Percentiles rank a stretch among this genome's conserved stretches.
Evolutionary conservation across 306 rosid genomes (phyloP).

Genomic region (Crotalaria pallida): DNA sequence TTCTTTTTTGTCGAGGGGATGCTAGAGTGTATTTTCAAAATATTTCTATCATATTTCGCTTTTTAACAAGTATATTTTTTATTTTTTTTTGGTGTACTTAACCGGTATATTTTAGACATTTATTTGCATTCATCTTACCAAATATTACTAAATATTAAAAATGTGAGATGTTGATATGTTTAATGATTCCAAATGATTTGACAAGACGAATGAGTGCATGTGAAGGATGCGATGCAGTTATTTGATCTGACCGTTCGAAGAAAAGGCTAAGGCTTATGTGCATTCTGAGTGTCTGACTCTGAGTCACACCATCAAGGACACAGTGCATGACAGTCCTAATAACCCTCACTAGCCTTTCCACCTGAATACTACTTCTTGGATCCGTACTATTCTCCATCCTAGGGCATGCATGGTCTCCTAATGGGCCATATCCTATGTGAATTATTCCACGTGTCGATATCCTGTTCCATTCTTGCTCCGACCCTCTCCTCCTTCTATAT

Average conservation of each 20-base stretch:
- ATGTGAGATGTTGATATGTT: background rate
- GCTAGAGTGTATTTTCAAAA: no score
- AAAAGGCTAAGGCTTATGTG: background rate
- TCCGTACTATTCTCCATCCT: slow-evolving; percentile 17
- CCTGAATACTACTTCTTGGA: slow-evolving; percentile 7
- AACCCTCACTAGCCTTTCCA: background rate
- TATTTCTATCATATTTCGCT: no score
- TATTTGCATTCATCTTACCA: no score
- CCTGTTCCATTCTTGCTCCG: background rate
- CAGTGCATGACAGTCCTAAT: background rate
- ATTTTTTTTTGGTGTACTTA: no score
- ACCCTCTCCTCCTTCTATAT: background rate
- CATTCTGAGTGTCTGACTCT: slow-evolving; percentile 4
- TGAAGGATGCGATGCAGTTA: slow-evolving; percentile 45
- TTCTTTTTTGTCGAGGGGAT: no score
- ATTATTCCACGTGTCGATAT: slow-evolving; percentile 1
- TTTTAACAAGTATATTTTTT: no score
- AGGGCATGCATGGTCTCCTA: background rate
- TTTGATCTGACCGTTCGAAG: slow-evolving; percentile 51
- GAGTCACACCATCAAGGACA: slow-evolving; percentile 5
- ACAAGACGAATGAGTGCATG: slow-evolving; percentile 49
- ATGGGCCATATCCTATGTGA: background rate
- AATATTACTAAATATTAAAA: no score
- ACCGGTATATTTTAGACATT: no score
- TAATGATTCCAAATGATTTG: slow-evolving; percentile 48